Percentiles rank a stretch among this genome's conserved stretches.
Conservation (phyloP, 805 yeast species). For the Metschnikowia henanensis region DNA sequence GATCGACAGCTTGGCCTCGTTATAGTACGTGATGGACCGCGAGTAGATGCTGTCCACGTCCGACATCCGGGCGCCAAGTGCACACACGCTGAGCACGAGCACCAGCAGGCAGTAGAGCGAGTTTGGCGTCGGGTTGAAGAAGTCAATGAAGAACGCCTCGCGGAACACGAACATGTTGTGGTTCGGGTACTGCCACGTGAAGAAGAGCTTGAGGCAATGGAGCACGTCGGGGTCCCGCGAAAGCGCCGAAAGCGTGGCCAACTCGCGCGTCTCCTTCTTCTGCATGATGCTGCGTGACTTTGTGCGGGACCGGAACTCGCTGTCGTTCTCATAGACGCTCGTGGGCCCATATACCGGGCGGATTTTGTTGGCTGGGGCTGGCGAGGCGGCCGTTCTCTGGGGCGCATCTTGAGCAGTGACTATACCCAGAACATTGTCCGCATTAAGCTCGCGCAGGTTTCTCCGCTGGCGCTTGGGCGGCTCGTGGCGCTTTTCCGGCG, state of each 20-base stretch:
- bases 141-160: slow-evolving; percentile 60
- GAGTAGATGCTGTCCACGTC: slow-evolving; percentile 41
- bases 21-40: slow-evolving; percentile 46
- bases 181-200: slow-evolving; percentile 68
- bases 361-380: slow-evolving; percentile 20
- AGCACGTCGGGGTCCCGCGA: slow-evolving; percentile 22
- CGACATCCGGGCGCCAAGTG: slow-evolving; percentile 55
- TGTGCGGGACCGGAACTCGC: slow-evolving; percentile 34
- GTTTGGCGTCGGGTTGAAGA: slow-evolving; percentile 53
- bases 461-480: neutral
- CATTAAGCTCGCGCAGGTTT: neutral
- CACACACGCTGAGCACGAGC: slow-evolving; percentile 55
- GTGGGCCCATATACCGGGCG: slow-evolving; percentile 47
- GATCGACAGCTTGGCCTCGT: slow-evolving; percentile 44
- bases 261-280: slow-evolving; percentile 15
- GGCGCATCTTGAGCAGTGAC: neutral
- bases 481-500: neutral
- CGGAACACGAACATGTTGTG: slow-evolving; percentile 61
- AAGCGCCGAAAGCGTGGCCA: slow-evolving; percentile 10
- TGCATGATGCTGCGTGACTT: slow-evolving; percentile 19
- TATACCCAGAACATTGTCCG: neutral
- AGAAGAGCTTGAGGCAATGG: slow-evolving; percentile 45
- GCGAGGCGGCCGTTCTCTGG: slow-evolving; percentile 1
- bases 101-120: slow-evolving; percentile 56
- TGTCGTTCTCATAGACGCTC: slow-evolving; percentile 41